These are phyloP conservation scores for Leccinum boreale DNA, from an alignment of 768 basidiomycete genomes.

Conservation along the genomic window DNA sequence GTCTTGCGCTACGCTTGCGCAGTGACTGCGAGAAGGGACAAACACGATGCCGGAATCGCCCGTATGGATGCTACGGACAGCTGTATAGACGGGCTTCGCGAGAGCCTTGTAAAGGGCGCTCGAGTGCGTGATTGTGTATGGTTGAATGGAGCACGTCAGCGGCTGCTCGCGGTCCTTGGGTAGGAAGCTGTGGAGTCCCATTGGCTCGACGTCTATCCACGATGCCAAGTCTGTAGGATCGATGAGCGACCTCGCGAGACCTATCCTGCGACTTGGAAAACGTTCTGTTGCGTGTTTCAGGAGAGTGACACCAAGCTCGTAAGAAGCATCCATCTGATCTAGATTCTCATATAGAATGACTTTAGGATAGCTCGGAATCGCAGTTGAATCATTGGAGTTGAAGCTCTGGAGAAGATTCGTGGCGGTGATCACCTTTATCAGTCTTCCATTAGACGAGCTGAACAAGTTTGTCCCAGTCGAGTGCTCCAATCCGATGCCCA, in stretches of 20 bases:
- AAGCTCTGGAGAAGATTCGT: constrained; percentile 46
- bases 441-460: constrained; percentile 35
- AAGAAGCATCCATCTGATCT: constrained; percentile 74
- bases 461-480: constrained; percentile 32
- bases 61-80: constrained; percentile 49
- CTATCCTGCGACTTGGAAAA: constrained; percentile 68
- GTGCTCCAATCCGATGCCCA: constrained; percentile 40
- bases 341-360: constrained; percentile 83
- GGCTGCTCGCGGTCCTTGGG: constrained; percentile 83
- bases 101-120: constrained; percentile 86
- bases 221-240: constrained; percentile 77
- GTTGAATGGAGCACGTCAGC: constrained; percentile 60
- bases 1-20: constrained; percentile 69
- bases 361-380: constrained; percentile 40
- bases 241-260: constrained; percentile 71
- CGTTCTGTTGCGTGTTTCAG: constrained; percentile 63
- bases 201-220: constrained; percentile 75
- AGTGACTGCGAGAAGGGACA: constrained; percentile 82
- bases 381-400: constrained; percentile 26
- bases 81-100: constrained; percentile 83
- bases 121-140: constrained; percentile 86
- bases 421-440: constrained; percentile 59
- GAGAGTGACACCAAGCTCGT: constrained; percentile 80
- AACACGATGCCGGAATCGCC: constrained; percentile 71
- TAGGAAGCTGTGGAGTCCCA: constrained; percentile 69